Conservation (phyloP, 192 early-diverging fungal species). For the Mortierella claussenii region DNA sequence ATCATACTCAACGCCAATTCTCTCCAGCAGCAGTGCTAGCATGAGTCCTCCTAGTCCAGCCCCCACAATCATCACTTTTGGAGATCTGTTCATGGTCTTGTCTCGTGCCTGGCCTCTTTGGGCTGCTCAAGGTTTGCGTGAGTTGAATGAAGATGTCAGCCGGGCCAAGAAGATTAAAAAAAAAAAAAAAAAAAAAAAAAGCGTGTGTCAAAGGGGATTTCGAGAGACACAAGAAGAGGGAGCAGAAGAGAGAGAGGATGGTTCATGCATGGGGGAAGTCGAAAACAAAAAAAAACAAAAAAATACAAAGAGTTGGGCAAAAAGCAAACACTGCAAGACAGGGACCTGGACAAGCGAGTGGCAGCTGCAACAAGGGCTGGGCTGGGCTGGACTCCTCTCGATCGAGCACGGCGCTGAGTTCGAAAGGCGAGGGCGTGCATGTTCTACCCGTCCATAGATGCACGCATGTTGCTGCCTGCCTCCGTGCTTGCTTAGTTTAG, state of each 20-base stretch:
- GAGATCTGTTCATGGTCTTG: background rate
- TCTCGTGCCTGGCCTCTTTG: background rate
- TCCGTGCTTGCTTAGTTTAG: background rate
- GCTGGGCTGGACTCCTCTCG: no score
- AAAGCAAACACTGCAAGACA: no score
- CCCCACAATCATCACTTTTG: background rate
- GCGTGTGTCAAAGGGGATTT: background rate
- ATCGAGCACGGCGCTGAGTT: background rate
- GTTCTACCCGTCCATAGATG: background rate
- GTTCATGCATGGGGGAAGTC: background rate
- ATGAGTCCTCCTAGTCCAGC: background rate
- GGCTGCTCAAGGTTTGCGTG: background rate
- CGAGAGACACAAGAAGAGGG: background rate
- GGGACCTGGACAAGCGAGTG: no score
- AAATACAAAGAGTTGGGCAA: background rate
- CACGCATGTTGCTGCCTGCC: background rate
- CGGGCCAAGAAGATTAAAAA: background rate
- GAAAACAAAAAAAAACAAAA: background rate
- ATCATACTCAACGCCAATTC: background rate
- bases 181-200: slow-evolving; percentile 7
- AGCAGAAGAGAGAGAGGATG: background rate
- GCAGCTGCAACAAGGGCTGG: background rate
- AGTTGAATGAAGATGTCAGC: background rate
- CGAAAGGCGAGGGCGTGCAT: background rate
- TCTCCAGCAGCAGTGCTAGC: background rate